Conservation (phyloP, 352 stramenopile genomes). For the Phytophthora pini region DNA sequence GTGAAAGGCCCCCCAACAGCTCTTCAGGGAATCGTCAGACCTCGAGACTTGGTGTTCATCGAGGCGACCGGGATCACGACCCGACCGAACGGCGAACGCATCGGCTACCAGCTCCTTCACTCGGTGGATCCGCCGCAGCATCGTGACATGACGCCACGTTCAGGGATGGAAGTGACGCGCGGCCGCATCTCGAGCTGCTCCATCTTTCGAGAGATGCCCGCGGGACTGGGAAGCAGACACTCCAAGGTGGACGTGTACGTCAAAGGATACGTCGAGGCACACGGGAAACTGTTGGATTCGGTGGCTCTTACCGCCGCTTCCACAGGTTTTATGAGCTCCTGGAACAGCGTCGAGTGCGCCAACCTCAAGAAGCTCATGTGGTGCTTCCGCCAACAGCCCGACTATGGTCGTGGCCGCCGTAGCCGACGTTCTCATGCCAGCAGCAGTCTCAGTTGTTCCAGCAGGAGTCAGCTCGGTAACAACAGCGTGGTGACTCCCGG, state of each 20-base stretch:
- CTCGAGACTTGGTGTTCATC: constrained; percentile 44
- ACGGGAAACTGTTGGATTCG: constrained; percentile 45
- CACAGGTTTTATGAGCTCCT: constrained; percentile 52
- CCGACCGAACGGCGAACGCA: constrained; percentile 25
- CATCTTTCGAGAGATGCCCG: constrained; percentile 32
- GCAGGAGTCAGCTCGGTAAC: constrained; percentile 9
- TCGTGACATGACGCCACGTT: constrained; percentile 15
- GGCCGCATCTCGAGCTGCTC: constrained; percentile 42
- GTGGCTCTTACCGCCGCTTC: constrained; percentile 50
- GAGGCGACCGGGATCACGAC: constrained; percentile 43
- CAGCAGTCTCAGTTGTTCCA: constrained; percentile 29
- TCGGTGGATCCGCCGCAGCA: constrained; percentile 38
- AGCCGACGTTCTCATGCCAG: constrained; percentile 26
- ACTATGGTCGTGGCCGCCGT: background rate
- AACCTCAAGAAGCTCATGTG: constrained; percentile 62
- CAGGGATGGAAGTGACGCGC: constrained; percentile 37
- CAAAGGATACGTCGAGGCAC: constrained; percentile 47
- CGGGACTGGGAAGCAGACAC: constrained; percentile 22
- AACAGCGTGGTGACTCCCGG: constrained; percentile 3
- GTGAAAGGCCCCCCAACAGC: constrained; percentile 29
- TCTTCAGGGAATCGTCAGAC: constrained; percentile 35
- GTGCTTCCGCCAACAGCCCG: constrained; percentile 31
- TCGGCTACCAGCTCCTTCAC: constrained; percentile 46
- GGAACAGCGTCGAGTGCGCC: constrained; percentile 53
- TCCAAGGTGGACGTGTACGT: constrained; percentile 49